A percentile compares a stretch with the other conserved stretches of the same genome.
Conservation (phyloP, 768 basidiomycete species). For the Rhizopogon vinicolor region DNA sequence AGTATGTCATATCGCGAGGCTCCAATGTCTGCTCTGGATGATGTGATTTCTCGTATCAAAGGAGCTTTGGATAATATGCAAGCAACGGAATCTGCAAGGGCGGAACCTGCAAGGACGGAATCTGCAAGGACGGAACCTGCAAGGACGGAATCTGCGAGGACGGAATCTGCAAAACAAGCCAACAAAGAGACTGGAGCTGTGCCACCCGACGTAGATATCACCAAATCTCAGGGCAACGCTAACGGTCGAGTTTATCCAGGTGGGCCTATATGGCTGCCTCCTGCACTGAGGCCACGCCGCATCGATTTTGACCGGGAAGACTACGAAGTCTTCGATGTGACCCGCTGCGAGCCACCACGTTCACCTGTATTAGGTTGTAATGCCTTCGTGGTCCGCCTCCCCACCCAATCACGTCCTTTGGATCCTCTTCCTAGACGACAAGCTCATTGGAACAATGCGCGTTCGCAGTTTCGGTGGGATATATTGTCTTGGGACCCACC, state of each 20-base stretch:
- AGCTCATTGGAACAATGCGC: conserved; percentile 36
- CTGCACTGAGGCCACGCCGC: conserved; percentile 40
- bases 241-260: conserved; percentile 1
- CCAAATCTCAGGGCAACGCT: conserved; percentile 12
- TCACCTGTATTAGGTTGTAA: conserved; percentile 40
- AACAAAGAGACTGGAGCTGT: conserved; percentile 15
- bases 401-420: conserved; percentile 35
- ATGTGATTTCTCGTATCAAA: conserved; percentile 83
- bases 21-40: conserved; percentile 72
- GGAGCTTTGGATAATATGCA: conserved; percentile 74
- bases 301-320: conserved; percentile 29
- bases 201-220: conserved; percentile 7
- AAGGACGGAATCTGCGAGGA: no score
- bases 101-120: conserved; percentile 15
- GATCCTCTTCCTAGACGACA: conserved; percentile 48
- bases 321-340: conserved; percentile 41
- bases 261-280: conserved; percentile 50
- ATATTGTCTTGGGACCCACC: conserved; percentile 71
- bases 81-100: conserved; percentile 10
- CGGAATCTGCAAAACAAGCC: conserved; percentile 25
- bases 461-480: conserved; percentile 48
- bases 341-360: conserved; percentile 42
- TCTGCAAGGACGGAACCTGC: conserved; percentile 12
- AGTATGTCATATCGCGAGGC: conserved; percentile 36
- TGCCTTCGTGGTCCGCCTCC: conserved; percentile 42